These are phyloP conservation scores for Centaurea solstitialis DNA, from an alignment of 129 eudicot genomes.

Conservation along the genomic window DNA sequence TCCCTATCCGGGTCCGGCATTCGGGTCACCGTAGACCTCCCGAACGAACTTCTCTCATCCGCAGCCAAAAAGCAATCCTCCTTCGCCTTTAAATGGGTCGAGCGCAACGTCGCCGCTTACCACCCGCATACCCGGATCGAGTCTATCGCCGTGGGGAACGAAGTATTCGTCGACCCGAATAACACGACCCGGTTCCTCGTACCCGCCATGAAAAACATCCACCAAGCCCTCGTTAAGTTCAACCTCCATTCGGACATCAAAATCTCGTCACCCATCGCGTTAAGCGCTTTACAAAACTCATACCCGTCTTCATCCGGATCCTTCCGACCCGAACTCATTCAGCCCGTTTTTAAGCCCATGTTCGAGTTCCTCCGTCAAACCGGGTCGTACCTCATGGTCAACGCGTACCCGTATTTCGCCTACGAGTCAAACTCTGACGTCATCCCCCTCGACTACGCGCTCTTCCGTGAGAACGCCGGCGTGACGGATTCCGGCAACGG, in stretches of 20 bases:
- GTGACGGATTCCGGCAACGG: slow-evolving; percentile 76
- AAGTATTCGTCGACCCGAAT: slow-evolving; percentile 77
- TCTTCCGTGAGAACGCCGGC: slow-evolving; percentile 80
- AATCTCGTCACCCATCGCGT: slow-evolving; percentile 79
- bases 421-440: slow-evolving; percentile 81
- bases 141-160: slow-evolving; percentile 90
- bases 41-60: slow-evolving; percentile 68
- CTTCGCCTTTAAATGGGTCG: slow-evolving; percentile 67
- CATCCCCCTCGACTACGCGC: slow-evolving; percentile 80
- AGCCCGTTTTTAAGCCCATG: slow-evolving; percentile 78
- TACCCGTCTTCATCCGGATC: slow-evolving; percentile 84
- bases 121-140: slow-evolving; percentile 77
- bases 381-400: slow-evolving; percentile 77
- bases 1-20: slow-evolving; percentile 68
- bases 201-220: slow-evolving; percentile 79
- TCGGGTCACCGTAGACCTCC: slow-evolving; percentile 70
- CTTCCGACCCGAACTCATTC: slow-evolving; percentile 60
- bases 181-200: slow-evolving; percentile 65
- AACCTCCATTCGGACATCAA: slow-evolving; percentile 53
- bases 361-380: slow-evolving; percentile 63
- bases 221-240: slow-evolving; percentile 52
- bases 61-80: slow-evolving; percentile 65
- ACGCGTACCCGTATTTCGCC: slow-evolving; percentile 82
- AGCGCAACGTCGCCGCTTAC: slow-evolving; percentile 54
- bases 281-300: slow-evolving; percentile 60